Evolutionary conservation across 2,329 filamentous ascomycete genomes (phyloP), one percentile per base, ranked within the genome.

Genomic region (Amauroascus verrucosus): DNA sequence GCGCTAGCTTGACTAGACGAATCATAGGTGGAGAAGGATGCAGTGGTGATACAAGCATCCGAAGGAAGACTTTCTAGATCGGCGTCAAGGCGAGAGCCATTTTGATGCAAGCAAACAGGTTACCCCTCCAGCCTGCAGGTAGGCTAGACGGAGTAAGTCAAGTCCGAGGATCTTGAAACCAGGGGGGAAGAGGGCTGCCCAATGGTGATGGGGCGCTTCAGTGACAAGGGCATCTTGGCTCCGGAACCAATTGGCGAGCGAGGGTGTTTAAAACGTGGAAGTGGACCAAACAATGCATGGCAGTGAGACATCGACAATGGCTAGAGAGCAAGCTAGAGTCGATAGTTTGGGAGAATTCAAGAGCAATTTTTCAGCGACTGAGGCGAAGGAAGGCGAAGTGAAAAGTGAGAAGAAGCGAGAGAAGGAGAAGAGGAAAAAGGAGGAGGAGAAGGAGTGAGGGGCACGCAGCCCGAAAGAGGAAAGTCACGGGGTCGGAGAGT

Each of bases 231-330:
- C n/a, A 7, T 33, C n/a, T 44, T 51, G 13, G 38, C 38, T 33
- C 18, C 3, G 37, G 16, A 16, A 20, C 18, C 20, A 43, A 20
- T 26, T 4, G 16, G 5, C 48, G 22, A 43, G 48, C n/a, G 28
- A 40, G n/a, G 24, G 38, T 35, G 48, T 51, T 51, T 44, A 43
- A 51, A 51, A 51, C 48, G 48, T 44, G 38, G 32, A 11, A 38
- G 45, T 47, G 44, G 44, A 11, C 45, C 22, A 30, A 5, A 40
- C 9, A 30, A 18, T 26, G 48, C 48, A 33, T 22, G 22, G 47
- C 22, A 26, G 37, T 50, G 48, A 50, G 48, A 50, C 48, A 43
- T 22, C 22, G 14, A 26, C 18, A 26, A 16, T 38, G n/a, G 37
- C 37, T 22, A 18, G 14, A 18, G 37, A 4, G 18, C 18, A 14